Base-by-base conservation (phyloP, 2,329 filamentous ascomycete genomes). In the Trichoderma cornu-damae region DNA sequence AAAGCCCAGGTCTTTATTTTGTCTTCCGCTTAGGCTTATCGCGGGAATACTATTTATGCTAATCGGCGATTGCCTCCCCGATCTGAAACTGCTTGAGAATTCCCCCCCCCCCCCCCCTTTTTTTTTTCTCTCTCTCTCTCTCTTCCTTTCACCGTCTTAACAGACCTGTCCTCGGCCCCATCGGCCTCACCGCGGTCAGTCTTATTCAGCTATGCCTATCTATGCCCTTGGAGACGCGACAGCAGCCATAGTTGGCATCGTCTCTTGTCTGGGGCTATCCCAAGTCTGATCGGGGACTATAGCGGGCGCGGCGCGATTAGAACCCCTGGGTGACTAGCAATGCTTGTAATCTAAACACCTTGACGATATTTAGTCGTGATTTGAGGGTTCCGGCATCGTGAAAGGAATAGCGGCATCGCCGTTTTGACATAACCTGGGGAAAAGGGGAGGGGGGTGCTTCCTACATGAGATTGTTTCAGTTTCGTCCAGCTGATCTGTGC, bases 101-200 rank as follows among this genome's bases (percentile, higher is more conserved):
- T 54, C 28, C 18, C 30, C 6, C 5, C 26, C 40, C 24, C 7
- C n/a, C 3, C 20, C 28, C 44, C 28, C 11, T n/a, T n/a, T n/a
- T n/a, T n/a, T 16, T 20, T 28, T 18, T 24, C 11, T 12, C 38
- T 20, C 16, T 24, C 38, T 42, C n/a, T n/a, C n/a, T n/a, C n/a
- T n/a, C n/a, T n/a, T n/a, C n/a, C n/a, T n/a, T n/a, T n/a, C 32
- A 35, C 14, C 14, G 9, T 46, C 43, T 46, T 24, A 32, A 51
- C 35, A 51, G 24, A 51, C 48, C 48, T 34, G 6, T 44, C 20
- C 24, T 26, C 30, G 43, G 43, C n/a, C 40, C 20, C 30, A 44
- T 54, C 50, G 50, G 50, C 40, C 50, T 14, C 40, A 54, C 30
- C 20, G 30, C 40, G 50, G 50, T 6, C 50, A 22, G 50, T 44